Evolutionary conservation across 805 yeast species (phyloP).

Genomic region (Saccharomyces kudriavzevii): DNA sequence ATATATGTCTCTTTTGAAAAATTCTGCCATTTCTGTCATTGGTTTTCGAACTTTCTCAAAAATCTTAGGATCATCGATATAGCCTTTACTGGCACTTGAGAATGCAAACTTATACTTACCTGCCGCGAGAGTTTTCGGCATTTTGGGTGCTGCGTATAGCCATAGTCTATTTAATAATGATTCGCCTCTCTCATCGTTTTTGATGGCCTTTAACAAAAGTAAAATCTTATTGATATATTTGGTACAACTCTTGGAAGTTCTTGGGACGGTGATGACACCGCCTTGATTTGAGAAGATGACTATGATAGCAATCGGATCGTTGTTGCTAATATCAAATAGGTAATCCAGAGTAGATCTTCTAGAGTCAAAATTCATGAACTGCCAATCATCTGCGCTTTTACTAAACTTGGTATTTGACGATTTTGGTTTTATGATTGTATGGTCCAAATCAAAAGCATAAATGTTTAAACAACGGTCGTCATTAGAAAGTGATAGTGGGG

Average conservation of each 20-base stretch:
- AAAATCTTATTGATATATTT: conserved; percentile 39
- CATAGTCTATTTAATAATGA: conserved; percentile 29
- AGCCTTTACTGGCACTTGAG: neutral
- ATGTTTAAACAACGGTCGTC: conserved; percentile 28
- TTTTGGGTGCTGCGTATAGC: conserved; percentile 59
- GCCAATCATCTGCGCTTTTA: conserved; percentile 64
- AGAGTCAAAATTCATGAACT: conserved; percentile 40
- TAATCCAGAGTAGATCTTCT: conserved; percentile 12
- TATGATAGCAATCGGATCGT: conserved; percentile 32
- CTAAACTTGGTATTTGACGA: conserved; percentile 43
- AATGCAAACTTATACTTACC: neutral
- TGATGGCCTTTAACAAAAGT: conserved; percentile 29
- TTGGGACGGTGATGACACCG: conserved; percentile 32
- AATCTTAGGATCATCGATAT: conserved; percentile 1
- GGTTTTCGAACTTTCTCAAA: conserved; percentile 60
- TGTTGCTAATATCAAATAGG: conserved; percentile 10
- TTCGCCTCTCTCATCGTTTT: conserved; percentile 20
- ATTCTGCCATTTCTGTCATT: conserved; percentile 62
- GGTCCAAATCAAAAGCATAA: conserved; percentile 82
- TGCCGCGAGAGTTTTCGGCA: conserved; percentile 31
- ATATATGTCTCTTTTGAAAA: conserved; percentile 32
- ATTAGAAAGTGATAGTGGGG: neutral
- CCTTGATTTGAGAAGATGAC: conserved; percentile 88
- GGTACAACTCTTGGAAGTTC: conserved; percentile 26
- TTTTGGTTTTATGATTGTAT: conserved; percentile 61